Base-by-base conservation (phyloP, 2,329 filamentous ascomycete genomes). In the Beauveria asiatica region DNA sequence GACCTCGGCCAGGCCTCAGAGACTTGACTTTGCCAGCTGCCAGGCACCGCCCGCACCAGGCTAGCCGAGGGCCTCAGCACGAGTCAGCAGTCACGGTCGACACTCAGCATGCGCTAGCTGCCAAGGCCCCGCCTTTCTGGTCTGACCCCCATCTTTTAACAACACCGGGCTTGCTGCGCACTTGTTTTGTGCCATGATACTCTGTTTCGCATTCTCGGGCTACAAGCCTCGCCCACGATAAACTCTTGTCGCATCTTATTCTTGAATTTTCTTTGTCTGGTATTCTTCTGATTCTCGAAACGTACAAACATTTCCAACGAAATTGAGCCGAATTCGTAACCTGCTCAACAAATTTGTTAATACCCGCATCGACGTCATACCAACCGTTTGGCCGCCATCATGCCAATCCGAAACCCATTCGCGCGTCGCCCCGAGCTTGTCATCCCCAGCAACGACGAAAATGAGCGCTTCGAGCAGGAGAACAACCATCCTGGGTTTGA, bases 321-420 rank as follows among this genome's bases (percentile, higher is more conserved):
- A 33, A 39, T 25, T 25, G 25, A 37, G 9, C 19, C 23, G 3
- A n/a, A 27, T 19, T 25, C 19, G n/a, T 39, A 9, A 41, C 33
- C 23, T 57, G 37, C 10, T 46, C n/a, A 9, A 10, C 23, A 13
- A 37, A 5, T 23, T 27, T 51, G 45, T 11, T 30, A 19, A 19
- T 23, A 23, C 27, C 54, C n/a, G 27, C 53, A 50, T 37, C 57
- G 25, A 60, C 57, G 57, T 60, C 57, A 60, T 60, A 60, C 21
- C 45, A n/a, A 44, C 23, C 23, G 4, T 51, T 13, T 50, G 23
- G 45, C 51, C 42, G 59, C 51, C 62, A 76, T 65, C 61, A 89
- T 89, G 86, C 82, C 84, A 63, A 88, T 90, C 70, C 85, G 88
- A 66, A 91, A 90, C 72, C 85, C 87, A 33, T 88, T 91, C 70